Evolutionary conservation across 495 filamentous ascomycete species (phyloP), one percentile per base, ranked within the genome.

Genomic region (Parachaetomium inaequale): DNA sequence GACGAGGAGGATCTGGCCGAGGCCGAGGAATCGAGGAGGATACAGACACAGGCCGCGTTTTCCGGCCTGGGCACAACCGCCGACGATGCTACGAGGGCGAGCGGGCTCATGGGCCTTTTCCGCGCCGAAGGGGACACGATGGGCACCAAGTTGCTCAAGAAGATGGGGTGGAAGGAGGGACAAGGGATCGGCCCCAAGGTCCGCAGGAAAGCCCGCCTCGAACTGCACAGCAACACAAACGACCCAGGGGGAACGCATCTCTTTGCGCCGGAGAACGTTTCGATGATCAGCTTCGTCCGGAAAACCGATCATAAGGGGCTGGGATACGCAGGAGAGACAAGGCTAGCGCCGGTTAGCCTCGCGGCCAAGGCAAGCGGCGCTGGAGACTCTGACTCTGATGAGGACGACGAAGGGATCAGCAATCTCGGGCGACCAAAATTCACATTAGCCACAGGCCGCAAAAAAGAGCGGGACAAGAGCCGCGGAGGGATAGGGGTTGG

Each of bases 1-100:
- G 94, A 98, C 64, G 95, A 96, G 63, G 95, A 98, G 75, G 94
- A 98, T 75, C 76, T 96, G 12, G 88, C 89, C 12, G 93, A 96
- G 65, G 88, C 87, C 2, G 92, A 87, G 55, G 93, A 96, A 73
- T 81, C 86, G 3, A 82, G 82, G 64, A 81, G 79, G 50, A 72
- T 98, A 32, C 84, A 93, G 66, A 96, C 88, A 0, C 77, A 84
- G 1, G 76, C 84, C 31, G 82, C 79, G 0, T 97, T 93, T 71
- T 81, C 91, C 8, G 90, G 89, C 0, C 79, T 97, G 19, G 94
- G 94, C 1, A 81, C 85, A 29, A 86, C 87, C 8, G 81, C 85
- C 26, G 84, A 88, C 61, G 70, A 81, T 29, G 75, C 77, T 8
- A 76, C 80, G 43, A 83, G 83, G 19, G 68, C 72, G 14, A 70